Evolutionary conservation across 1,284 basidiomycete genomes (phyloP).

Genomic region (Porogramme epimiltina): DNA sequence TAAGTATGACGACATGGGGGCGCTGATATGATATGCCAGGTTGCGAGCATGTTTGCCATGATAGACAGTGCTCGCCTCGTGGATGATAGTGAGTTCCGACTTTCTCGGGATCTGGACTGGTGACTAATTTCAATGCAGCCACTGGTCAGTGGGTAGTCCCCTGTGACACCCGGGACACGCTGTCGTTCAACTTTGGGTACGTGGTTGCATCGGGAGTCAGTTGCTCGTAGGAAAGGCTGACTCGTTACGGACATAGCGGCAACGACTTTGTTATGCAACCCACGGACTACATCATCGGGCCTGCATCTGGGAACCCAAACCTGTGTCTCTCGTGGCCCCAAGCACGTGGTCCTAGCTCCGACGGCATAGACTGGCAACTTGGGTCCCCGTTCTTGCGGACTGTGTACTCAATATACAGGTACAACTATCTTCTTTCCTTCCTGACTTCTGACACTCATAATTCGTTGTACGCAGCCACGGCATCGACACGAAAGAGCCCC

Average conservation of each 20-base stretch:
- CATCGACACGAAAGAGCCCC: slow-evolving; percentile 70
- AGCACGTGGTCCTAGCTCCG: slow-evolving; percentile 63
- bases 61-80: slow-evolving; percentile 76
- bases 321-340: slow-evolving; percentile 85
- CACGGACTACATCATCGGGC: slow-evolving; percentile 83
- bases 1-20: slow-evolving; percentile 2
- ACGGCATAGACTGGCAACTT: slow-evolving; percentile 89
- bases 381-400: slow-evolving; percentile 79
- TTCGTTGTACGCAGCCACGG: slow-evolving; percentile 61
- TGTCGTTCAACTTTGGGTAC: slow-evolving; percentile 79
- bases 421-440: neutral
- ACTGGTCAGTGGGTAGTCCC: slow-evolving; percentile 82
- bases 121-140: slow-evolving; percentile 30
- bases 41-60: slow-evolving; percentile 63
- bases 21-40: slow-evolving; percentile 43
- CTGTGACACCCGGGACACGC: slow-evolving; percentile 65
- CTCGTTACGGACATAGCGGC: slow-evolving; percentile 36
- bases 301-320: slow-evolving; percentile 61
- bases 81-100: slow-evolving; percentile 42
- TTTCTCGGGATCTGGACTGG: neutral
- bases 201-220: slow-evolving; percentile 18
- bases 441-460: neutral
- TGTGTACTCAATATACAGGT: slow-evolving; percentile 86
- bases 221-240: neutral
- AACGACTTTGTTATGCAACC: slow-evolving; percentile 72